These are phyloP conservation scores for Phalaenopsis aphrodite DNA, from an alignment of 106 monocot genomes.

Conservation along the genomic window DNA sequence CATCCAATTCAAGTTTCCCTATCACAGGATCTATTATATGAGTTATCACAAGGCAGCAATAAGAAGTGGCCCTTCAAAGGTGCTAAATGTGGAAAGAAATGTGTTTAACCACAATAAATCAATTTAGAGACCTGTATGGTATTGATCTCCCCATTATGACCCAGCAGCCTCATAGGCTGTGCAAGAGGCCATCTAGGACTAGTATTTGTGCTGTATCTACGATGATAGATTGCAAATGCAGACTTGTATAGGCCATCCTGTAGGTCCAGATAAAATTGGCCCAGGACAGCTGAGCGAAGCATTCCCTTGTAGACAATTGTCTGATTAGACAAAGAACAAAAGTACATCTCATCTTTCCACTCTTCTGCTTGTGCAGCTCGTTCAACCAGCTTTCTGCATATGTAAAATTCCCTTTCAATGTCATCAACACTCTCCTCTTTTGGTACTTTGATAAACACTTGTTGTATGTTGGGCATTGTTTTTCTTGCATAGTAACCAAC, in stretches of 20 bases:
- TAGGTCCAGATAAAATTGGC: slow-evolving; percentile 85
- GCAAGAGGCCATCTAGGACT: slow-evolving; percentile 99
- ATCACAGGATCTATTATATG: slow-evolving; percentile 2
- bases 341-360: slow-evolving; percentile 86
- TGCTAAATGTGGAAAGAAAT: not conserved
- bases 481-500: slow-evolving; percentile 90
- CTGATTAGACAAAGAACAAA: slow-evolving; percentile 87
- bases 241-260: slow-evolving; percentile 72
- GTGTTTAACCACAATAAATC: not conserved
- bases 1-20: slow-evolving; percentile 99
- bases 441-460: slow-evolving; percentile 75
- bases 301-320: slow-evolving; percentile 98
- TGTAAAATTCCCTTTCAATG: slow-evolving; percentile 92
- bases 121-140: slow-evolving; percentile 76
- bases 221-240: slow-evolving; percentile 88
- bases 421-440: slow-evolving; percentile 82
- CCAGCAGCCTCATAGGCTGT: slow-evolving; percentile 97
- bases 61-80: not conserved
- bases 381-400: slow-evolving; percentile 84
- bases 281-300: slow-evolving; percentile 89
- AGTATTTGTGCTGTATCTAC: slow-evolving; percentile 99
- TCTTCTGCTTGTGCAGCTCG: slow-evolving; percentile 38
- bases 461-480: slow-evolving; percentile 90
- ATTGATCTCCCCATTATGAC: slow-evolving; percentile 99
- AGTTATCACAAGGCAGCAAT: not conserved